These are phyloP conservation scores for Syzygium aqueum DNA, from an alignment of 345 rosid species.

Conservation along the genomic window DNA sequence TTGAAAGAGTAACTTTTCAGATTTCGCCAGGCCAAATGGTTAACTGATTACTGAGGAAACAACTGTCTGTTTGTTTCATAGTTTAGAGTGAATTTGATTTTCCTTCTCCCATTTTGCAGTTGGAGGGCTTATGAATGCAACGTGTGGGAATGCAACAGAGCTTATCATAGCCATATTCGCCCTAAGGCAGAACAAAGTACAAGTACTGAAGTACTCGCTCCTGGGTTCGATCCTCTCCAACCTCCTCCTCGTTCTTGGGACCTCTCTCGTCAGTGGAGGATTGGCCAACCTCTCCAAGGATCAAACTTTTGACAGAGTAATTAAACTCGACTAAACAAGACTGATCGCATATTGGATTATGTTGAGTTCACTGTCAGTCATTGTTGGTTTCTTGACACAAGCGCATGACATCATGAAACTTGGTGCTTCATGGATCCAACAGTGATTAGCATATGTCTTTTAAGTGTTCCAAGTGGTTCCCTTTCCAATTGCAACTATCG, in stretches of 20 bases:
- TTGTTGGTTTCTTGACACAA: not conserved
- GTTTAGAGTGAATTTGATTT: not conserved
- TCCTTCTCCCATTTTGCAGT: conserved; percentile 24
- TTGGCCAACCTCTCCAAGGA: conserved; percentile 64
- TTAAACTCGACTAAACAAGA: conserved; percentile 1
- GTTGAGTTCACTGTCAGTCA: not conserved
- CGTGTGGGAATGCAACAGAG: conserved; percentile 95
- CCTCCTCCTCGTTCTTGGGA: conserved; percentile 80
- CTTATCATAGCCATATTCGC: conserved; percentile 81
- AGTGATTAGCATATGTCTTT: not conserved
- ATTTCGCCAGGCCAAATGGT: not conserved
- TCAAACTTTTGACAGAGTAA: conserved; percentile 70
- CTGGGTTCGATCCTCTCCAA: conserved; percentile 86
- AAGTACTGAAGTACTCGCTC: conserved; percentile 66
- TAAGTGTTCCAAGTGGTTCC: not conserved
- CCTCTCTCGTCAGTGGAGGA: conserved; percentile 79
- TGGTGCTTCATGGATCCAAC: not conserved
- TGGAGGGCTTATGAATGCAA: conserved; percentile 88
- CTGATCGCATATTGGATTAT: not conserved
- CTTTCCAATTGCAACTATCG: not conserved
- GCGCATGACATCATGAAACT: not conserved
- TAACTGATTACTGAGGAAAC: not conserved
- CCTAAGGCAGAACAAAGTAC: conserved; percentile 52
- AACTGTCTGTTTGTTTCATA: not conserved
- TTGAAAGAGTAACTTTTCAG: not conserved